Percentiles rank a stretch among this genome's conserved stretches.
Evolutionary conservation across 306 rosid genomes (phyloP).

Genomic region (Cucurbita pepo): DNA sequence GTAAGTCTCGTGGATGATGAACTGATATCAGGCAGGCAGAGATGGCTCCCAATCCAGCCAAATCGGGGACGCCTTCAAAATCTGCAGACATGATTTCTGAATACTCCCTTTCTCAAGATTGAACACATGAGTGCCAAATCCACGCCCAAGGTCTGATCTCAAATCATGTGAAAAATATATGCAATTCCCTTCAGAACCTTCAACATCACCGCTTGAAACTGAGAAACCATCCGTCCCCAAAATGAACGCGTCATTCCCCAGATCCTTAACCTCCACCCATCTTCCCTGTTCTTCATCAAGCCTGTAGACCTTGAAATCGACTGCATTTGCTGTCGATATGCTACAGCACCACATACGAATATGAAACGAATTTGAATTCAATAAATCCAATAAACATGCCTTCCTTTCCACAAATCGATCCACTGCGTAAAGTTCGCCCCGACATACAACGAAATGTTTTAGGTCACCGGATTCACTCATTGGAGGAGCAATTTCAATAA

Average conservation of each 20-base stretch:
- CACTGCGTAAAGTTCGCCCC: constrained; percentile 35
- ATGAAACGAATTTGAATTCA: no score
- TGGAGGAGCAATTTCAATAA: constrained; percentile 33
- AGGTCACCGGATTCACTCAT: constrained; percentile 24
- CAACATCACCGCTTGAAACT: constrained; percentile 4
- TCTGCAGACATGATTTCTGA: neutral
- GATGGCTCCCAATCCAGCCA: neutral
- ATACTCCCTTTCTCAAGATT: constrained; percentile 15
- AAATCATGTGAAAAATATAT: constrained; percentile 14
- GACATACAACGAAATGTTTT: constrained; percentile 47
- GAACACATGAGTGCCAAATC: constrained; percentile 14
- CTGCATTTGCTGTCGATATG: neutral
- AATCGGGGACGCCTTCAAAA: constrained; percentile 10
- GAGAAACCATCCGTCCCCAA: constrained; percentile 10
- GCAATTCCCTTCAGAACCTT: constrained; percentile 15
- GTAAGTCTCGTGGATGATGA: no score
- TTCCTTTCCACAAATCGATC: neutral
- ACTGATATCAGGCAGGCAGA: no score
- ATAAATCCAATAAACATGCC: neutral
- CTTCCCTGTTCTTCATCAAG: constrained; percentile 17
- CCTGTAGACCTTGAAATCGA: constrained; percentile 29
- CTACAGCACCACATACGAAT: no score
- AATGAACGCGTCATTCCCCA: constrained; percentile 16
- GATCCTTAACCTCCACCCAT: constrained; percentile 19
- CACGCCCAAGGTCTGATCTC: neutral